Evolutionary conservation across 345 rosid genomes (phyloP).

Genomic region (Boechera divaricarpa): DNA sequence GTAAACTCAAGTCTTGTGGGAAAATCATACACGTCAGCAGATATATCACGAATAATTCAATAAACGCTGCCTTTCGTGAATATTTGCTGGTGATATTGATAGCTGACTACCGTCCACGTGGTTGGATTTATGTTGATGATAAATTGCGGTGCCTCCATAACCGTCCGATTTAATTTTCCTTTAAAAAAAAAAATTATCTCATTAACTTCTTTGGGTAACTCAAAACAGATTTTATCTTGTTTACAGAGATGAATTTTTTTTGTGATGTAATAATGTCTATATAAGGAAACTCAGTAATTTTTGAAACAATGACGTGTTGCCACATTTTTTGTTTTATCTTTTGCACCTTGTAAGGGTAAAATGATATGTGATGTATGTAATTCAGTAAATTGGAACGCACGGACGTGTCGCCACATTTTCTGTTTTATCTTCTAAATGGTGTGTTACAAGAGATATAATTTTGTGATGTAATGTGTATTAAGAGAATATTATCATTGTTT

Average conservation of each 20-base stretch:
- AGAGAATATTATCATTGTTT: not conserved
- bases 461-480: not conserved
- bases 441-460: not conserved
- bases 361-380: not conserved
- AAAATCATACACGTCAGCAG: slow-evolving; percentile 37
- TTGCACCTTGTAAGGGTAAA: not conserved
- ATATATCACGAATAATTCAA: slow-evolving; percentile 33
- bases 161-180: slow-evolving; percentile 27
- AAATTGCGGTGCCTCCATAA: not conserved
- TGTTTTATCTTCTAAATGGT: not conserved
- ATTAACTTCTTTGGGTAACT: slow-evolving; percentile 16
- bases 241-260: not conserved
- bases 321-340: slow-evolving; percentile 30
- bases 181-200: not conserved
- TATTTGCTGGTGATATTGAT: not conserved
- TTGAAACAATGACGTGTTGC: slow-evolving; percentile 31
- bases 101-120: slow-evolving; percentile 37
- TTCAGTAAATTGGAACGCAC: not conserved
- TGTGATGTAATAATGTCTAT: not conserved
- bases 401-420: slow-evolving; percentile 23
- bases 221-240: slow-evolving; percentile 21
- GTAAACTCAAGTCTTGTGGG: not conserved
- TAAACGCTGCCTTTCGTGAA: slow-evolving; percentile 34
- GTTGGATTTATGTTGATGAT: slow-evolving; percentile 4
- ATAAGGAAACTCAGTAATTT: not conserved